Base-by-base conservation (phyloP, 495 filamentous ascomycete species). In the Mytilinidion resinicola region DNA sequence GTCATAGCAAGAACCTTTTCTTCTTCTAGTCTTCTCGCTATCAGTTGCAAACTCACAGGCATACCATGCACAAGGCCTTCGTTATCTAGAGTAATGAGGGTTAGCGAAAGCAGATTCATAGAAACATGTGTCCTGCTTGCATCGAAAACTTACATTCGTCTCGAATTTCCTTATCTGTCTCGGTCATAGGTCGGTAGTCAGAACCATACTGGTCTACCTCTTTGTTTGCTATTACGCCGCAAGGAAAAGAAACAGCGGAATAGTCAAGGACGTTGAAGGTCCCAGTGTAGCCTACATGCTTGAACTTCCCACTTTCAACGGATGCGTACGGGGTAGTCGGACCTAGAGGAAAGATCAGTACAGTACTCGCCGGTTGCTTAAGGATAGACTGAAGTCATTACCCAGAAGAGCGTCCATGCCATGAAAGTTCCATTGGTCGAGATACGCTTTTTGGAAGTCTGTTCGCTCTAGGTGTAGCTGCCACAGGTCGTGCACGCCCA, bases 51-150 rank as follows among this genome's bases (percentile, higher is more conserved):
- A 5, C 71, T 75, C 21, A 81, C 78, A 8, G 78, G 80, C 44
- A 80, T 78, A 0, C 80, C 80, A 62, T 84, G 69, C 38, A 81
- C 82, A 0, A 74, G 64, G 9, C 76, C 73, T 7, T 78, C 68
- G 64, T 83, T 74, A 65, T 84, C 80, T 83, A 60, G 19, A 33
- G 38, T n/a, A 65, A 33, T 4, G 37, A 59, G 5, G 62, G 62
- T 43, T 34, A 42, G 46, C 44, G 44, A 48, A 21, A 21, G 15
- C 46, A 21, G 10, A 14, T 19, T 6, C 4, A 25, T 37, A 42
- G 57, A 25, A 19, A 56, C 9, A 15, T 14, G 12, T 46, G 19
- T 25, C 0, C 25, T 41, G 7, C 15, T 3, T 30, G 7, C 15
- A 30, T 30, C 25, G 25, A 6, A 6, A 30, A 58, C 65, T 59